Evolutionary conservation across 805 yeast genomes (phyloP), one percentile per base, ranked within the genome.

Genomic region (Yamadazyma olivae): DNA sequence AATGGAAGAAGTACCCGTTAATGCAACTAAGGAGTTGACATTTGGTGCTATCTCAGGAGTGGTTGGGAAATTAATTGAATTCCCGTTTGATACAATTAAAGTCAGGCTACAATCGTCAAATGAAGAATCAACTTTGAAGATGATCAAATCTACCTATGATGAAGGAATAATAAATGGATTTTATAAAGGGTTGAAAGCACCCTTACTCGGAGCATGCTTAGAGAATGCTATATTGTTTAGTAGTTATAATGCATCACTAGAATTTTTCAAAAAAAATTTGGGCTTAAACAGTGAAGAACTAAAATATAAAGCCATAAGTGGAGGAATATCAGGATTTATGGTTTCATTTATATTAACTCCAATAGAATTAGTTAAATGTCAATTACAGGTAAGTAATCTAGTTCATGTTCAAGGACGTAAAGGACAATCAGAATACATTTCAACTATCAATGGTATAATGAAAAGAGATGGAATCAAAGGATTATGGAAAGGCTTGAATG

Each of bases 61-160:
- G 37, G 58, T 79, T 3, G 96, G 95, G 1, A 91, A 90, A 55
- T 49, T 83, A 20, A 75, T 90, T 10, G 98, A 90, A 57, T 90
- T 81, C 50, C 98, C 98, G 0, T 88, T 90, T 47, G 98, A 90
- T 51, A 91, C 97, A 0, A 74, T 89, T 30, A 90, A 90, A 59
- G 98, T 90, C 3, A 70, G 96, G 39, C 67, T 91, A 1, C 93
- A 86, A 51, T 82, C 89, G 6, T 64, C 78, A 20, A 55, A 62
- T 3, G 41, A 6, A 72, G 27, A 15, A 20, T 26, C 31, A 9
- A 82, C 96, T 0, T 41, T 71, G 41, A 81, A 80, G 43, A 83
- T 93, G 54, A 76, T 90, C 28, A 51, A 48, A 27, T 64, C 75
- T 43, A 85, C 95, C 0, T 72, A 77, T 40, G 44, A 45, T 2